Evolutionary conservation across 2,329 filamentous ascomycete species (phyloP).

Genomic region (Mariannaea elegans): DNA sequence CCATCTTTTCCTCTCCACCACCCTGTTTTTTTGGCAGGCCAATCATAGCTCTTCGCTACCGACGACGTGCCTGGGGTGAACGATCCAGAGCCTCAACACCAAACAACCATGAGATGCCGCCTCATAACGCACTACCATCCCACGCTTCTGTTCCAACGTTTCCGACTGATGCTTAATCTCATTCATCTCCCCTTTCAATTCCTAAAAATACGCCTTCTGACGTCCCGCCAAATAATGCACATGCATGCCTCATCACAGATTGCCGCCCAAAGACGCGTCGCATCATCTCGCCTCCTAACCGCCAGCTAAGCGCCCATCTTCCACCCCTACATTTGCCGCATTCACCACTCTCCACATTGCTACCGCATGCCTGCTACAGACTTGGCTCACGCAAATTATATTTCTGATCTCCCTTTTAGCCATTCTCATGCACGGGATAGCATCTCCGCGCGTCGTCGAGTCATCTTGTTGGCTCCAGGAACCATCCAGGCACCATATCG

Average conservation of each 20-base stretch:
- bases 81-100: conserved; percentile 40
- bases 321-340: conserved; percentile 20
- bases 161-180: no score
- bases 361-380: not conserved
- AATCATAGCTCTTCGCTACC: conserved; percentile 25
- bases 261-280: conserved; percentile 26
- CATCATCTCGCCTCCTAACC: conserved; percentile 24
- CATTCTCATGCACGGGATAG: conserved; percentile 5
- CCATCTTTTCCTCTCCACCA: not conserved
- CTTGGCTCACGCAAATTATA: not conserved
- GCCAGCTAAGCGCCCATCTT: conserved; percentile 38
- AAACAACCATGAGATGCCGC: conserved; percentile 2
- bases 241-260: conserved; percentile 18
- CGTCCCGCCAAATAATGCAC: not conserved
- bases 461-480: no score
- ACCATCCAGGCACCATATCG: conserved; percentile 6
- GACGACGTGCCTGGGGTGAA: conserved; percentile 19
- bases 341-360: conserved; percentile 12
- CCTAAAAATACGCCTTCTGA: conserved; percentile 26
- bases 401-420: conserved; percentile 8
- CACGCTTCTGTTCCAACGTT: no score
- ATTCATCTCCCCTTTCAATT: not conserved
- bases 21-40: conserved; percentile 10
- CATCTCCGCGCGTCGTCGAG: conserved; percentile 2
- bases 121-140: no score